Percentiles rank a stretch among this genome's conserved stretches.
These are phyloP conservation scores for Tuber borchii DNA, from an alignment of 495 filamentous ascomycete genomes.

Conservation along the genomic window DNA sequence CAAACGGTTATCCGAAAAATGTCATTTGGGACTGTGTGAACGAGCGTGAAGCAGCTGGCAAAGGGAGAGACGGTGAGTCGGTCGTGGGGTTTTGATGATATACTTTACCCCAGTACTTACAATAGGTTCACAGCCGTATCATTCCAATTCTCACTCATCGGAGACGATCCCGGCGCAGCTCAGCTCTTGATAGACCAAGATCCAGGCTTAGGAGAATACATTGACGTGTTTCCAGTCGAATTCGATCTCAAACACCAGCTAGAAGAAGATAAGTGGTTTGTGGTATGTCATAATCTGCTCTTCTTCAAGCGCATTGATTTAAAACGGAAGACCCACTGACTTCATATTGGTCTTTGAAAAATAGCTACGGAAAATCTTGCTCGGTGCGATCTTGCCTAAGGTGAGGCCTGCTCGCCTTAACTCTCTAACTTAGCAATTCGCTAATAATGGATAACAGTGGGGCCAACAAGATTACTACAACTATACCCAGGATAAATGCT, in stretches of 20 bases:
- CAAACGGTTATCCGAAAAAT: conserved; percentile 47
- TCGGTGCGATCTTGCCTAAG: too few relatives aligned
- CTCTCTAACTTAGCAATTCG: too few relatives aligned
- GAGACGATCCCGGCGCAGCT: conserved; percentile 46
- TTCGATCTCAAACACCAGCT: background rate
- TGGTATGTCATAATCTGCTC: too few relatives aligned
- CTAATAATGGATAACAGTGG: too few relatives aligned
- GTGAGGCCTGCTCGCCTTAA: too few relatives aligned
- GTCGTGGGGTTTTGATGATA: background rate
- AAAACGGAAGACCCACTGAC: too few relatives aligned
- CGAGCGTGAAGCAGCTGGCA: background rate
- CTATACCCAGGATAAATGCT: too few relatives aligned
- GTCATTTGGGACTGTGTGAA: conserved; percentile 44
- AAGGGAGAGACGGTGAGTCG: background rate
- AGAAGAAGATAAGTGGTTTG: too few relatives aligned
- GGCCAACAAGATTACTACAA: too few relatives aligned
- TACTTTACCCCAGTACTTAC: conserved; percentile 26
- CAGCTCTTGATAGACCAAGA: conserved; percentile 54
- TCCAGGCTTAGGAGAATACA: conserved; percentile 55
- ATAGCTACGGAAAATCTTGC: too few relatives aligned
- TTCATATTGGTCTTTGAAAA: too few relatives aligned
- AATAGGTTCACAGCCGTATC: conserved; percentile 48
- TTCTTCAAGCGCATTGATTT: too few relatives aligned
- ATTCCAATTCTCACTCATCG: conserved; percentile 51
- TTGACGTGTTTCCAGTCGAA: conserved; percentile 45